These are phyloP conservation scores for Pelargonium myrrhifolium DNA, from an alignment of 441 rosid genomes.

Conservation along the genomic window DNA sequence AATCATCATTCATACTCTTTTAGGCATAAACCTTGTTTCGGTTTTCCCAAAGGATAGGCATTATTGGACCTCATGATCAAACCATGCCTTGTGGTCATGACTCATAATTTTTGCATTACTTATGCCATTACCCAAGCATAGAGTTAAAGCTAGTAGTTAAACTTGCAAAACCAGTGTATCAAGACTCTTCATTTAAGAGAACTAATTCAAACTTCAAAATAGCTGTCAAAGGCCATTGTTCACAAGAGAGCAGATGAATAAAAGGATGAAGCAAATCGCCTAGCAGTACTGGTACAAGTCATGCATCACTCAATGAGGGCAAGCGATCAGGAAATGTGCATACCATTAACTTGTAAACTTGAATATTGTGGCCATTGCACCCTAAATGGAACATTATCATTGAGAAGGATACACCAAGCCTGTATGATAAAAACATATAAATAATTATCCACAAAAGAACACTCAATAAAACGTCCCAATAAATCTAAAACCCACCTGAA, in stretches of 20 bases:
- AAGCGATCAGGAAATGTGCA: constrained; percentile 2
- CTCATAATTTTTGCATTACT: not conserved
- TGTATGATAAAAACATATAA: constrained; percentile 7
- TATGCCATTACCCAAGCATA: not conserved
- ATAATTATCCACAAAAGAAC: not conserved
- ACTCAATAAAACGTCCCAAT: not conserved
- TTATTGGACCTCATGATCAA: not conserved
- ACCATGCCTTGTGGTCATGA: not conserved
- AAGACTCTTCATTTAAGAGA: not conserved
- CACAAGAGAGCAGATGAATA: not conserved
- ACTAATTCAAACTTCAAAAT: not conserved
- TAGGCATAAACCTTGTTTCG: not conserved
- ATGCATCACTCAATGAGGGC: not conserved
- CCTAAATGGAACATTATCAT: constrained; percentile 22
- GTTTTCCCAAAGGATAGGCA: not conserved
- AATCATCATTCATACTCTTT: not conserved
- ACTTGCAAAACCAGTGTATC: not conserved
- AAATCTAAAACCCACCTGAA: constrained; percentile 18
- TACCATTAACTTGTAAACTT: constrained; percentile 20
- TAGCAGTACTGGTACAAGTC: not conserved
- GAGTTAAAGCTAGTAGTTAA: not conserved
- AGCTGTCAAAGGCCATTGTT: not conserved
- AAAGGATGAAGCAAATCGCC: not conserved
- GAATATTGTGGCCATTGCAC: constrained; percentile 21
- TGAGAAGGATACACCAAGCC: constrained; percentile 25